Percentiles rank a stretch among this genome's conserved stretches.
Evolutionary conservation across 1,139 yeast genomes (phyloP).

Genomic region (Starmera stellimalicola): DNA sequence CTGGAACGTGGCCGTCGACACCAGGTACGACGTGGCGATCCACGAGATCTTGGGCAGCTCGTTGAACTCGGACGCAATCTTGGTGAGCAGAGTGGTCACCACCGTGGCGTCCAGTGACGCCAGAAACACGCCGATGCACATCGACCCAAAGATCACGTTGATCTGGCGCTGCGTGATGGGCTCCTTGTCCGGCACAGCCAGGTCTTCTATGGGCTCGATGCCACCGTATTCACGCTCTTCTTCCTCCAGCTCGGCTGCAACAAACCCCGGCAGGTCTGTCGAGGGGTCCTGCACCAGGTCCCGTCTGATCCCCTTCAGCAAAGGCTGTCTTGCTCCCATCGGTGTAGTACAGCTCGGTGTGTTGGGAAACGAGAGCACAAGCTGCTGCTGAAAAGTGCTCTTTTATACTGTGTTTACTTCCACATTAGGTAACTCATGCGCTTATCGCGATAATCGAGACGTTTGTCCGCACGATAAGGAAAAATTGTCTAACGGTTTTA

Average conservation of each 20-base stretch:
- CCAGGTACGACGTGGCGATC: slow-evolving; percentile 48
- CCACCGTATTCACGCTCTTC: slow-evolving; percentile 13
- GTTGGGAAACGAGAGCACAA: too few species aligned
- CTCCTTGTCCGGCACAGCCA: slow-evolving; percentile 5
- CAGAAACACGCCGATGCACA: slow-evolving; percentile 36
- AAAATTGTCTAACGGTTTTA: too few species aligned
- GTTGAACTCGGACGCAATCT: slow-evolving; percentile 47
- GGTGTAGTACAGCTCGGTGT: too few species aligned
- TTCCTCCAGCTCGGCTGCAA: slow-evolving; percentile 22
- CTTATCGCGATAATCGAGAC: too few species aligned
- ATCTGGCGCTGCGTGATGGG: slow-evolving; percentile 1
- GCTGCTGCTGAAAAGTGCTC: too few species aligned
- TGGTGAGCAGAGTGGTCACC: slow-evolving; percentile 42
- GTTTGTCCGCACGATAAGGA: too few species aligned
- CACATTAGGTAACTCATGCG: too few species aligned
- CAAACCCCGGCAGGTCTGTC: slow-evolving; percentile 21
- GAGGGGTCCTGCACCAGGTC: slow-evolving; percentile 19
- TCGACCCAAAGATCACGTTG: slow-evolving; percentile 22
- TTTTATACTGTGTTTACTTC: too few species aligned
- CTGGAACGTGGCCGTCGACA: slow-evolving; percentile 50
- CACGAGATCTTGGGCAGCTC: slow-evolving; percentile 42
- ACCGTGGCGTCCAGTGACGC: slow-evolving; percentile 50
- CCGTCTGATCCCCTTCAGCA: slow-evolving; percentile 13
- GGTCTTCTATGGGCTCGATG: neutral
- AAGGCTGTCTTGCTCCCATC: too few species aligned